Evolutionary conservation across 2,329 filamentous ascomycete species (phyloP).

Genomic region (Curvularia verruculosa): DNA sequence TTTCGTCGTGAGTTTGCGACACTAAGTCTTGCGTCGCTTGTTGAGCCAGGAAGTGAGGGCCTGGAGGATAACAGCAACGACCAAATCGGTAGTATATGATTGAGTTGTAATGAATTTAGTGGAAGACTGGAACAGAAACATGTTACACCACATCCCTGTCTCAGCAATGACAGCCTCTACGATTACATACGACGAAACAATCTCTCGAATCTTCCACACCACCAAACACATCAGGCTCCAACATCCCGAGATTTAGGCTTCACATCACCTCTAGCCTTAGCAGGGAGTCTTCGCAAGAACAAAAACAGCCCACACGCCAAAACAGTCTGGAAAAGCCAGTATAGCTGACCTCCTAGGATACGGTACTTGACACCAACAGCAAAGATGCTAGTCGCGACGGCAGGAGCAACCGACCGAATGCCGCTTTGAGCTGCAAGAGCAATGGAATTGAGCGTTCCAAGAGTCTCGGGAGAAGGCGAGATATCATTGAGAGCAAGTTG

Average conservation of each 20-base stretch:
- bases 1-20: neutral
- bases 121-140: too few relatives aligned
- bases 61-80: neutral
- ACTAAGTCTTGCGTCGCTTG: neutral
- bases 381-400: constrained; percentile 69
- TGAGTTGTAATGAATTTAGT: too few relatives aligned
- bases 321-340: constrained; percentile 64
- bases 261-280: constrained; percentile 29
- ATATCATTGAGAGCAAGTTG: constrained; percentile 79
- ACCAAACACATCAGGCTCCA: neutral
- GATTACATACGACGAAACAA: neutral
- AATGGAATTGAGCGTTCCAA: constrained; percentile 75
- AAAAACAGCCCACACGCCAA: constrained; percentile 27
- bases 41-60: neutral
- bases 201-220: neutral
- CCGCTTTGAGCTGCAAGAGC: constrained; percentile 67
- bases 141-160: neutral
- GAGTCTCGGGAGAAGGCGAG: constrained; percentile 65
- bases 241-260: neutral
- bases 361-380: constrained; percentile 69
- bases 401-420: constrained; percentile 70
- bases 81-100: neutral
- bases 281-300: constrained; percentile 30
- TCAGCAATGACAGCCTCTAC: too few relatives aligned
- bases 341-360: constrained; percentile 67